Evolutionary conservation across 2,329 filamentous ascomycete genomes (phyloP).

Genomic region (Fusarium sp.): DNA sequence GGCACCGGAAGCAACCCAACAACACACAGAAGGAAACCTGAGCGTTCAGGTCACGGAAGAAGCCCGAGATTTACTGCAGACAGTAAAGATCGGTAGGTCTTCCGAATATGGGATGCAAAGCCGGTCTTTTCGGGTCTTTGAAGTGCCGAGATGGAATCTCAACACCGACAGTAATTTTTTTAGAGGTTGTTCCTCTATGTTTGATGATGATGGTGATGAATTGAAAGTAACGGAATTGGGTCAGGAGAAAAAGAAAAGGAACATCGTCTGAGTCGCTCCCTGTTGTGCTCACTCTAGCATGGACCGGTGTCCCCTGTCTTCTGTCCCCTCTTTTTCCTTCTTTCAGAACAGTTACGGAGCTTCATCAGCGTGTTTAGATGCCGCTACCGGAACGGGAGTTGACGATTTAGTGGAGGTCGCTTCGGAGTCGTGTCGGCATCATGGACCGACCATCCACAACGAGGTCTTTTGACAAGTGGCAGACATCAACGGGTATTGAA

Average conservation of each 20-base stretch:
- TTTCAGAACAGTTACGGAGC: slow-evolving; percentile 24
- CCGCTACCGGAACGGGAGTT: slow-evolving; percentile 30
- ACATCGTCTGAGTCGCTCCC: slow-evolving; percentile 14
- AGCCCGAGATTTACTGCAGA: slow-evolving; percentile 25
- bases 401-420: slow-evolving; percentile 12
- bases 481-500: slow-evolving; percentile 6
- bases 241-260: slow-evolving; percentile 26
- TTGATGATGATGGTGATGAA: slow-evolving; percentile 19
- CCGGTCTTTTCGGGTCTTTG: slow-evolving; percentile 30
- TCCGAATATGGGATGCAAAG: slow-evolving; percentile 33
- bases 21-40: background rate
- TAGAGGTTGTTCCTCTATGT: background rate
- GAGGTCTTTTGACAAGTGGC: background rate
- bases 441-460: slow-evolving; percentile 27
- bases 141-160: slow-evolving; percentile 13
- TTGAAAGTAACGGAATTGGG: slow-evolving; percentile 31
- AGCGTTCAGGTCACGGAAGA: slow-evolving; percentile 31
- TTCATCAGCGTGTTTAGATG: slow-evolving; percentile 2
- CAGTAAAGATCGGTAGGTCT: slow-evolving; percentile 29
- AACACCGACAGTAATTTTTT: slow-evolving; percentile 1
- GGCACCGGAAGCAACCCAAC: slow-evolving; percentile 22
- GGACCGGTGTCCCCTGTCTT: slow-evolving; percentile 21
- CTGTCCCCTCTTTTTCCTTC: slow-evolving; percentile 35
- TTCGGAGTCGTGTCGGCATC: slow-evolving; percentile 41
- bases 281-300: slow-evolving; percentile 30